A percentile compares a stretch with the other conserved stretches of the same genome.
Evolutionary conservation across 2,329 filamentous ascomycete genomes (phyloP).

Genomic region (Grosmannia clavigera): DNA sequence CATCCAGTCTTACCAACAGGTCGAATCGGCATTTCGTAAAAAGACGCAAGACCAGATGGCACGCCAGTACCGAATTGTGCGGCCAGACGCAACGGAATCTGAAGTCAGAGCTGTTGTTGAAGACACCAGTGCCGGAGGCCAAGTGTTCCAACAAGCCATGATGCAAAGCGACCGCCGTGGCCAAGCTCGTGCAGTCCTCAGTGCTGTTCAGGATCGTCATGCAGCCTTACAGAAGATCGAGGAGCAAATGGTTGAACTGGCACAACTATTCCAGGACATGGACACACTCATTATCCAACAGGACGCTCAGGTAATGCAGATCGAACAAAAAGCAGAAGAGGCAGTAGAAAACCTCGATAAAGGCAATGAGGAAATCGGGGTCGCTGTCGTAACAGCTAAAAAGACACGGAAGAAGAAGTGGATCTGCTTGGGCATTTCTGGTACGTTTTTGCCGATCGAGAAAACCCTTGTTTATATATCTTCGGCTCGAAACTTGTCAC

Average conservation of each 20-base stretch:
- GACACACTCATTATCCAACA: constrained; percentile 78
- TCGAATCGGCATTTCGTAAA: constrained; percentile 70
- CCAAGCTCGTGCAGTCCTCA: constrained; percentile 66
- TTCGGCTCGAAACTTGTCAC: neutral
- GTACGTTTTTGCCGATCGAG: constrained; percentile 25
- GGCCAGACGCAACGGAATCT: constrained; percentile 63
- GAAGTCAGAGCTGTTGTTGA: constrained; percentile 72
- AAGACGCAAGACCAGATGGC: constrained; percentile 73
- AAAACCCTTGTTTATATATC: neutral
- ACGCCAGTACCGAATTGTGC: constrained; percentile 81
- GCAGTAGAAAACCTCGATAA: constrained; percentile 74
- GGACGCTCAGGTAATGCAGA: constrained; percentile 64
- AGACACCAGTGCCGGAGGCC: constrained; percentile 54
- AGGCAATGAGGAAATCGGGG: constrained; percentile 70
- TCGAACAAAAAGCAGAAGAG: constrained; percentile 79
- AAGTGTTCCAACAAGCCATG: constrained; percentile 81
- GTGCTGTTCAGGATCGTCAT: constrained; percentile 72
- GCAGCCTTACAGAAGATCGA: constrained; percentile 86
- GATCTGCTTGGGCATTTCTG: constrained; percentile 72
- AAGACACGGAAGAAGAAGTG: constrained; percentile 88
- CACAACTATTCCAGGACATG: constrained; percentile 81
- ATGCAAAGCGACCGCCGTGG: constrained; percentile 70
- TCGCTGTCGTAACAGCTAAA: constrained; percentile 71
- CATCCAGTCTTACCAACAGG: constrained; percentile 68
- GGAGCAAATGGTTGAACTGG: constrained; percentile 74